A percentile compares a stretch with the other conserved stretches of the same genome.
Evolutionary conservation across 176 grass and related monocot genomes (phyloP).

Genomic region (Paspalum vaginatum): DNA sequence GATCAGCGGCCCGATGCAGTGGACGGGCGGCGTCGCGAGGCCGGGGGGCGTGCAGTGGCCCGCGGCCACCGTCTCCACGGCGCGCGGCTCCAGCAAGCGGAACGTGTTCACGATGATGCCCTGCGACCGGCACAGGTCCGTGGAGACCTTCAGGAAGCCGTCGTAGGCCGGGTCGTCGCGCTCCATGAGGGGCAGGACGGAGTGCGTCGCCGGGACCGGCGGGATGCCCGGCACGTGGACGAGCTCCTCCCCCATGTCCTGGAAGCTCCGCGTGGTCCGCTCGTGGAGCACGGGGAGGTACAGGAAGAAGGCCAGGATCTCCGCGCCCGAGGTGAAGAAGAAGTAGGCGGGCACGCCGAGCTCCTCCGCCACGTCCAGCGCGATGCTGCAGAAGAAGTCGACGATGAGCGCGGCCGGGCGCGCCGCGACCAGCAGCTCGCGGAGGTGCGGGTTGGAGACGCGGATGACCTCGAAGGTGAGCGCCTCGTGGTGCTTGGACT

Average conservation of each 20-base stretch:
- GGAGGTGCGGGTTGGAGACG: conserved; percentile 46
- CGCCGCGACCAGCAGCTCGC: conserved; percentile 36
- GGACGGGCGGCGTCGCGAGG: conserved; percentile 18
- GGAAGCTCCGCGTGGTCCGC: not conserved
- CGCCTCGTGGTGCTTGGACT: conserved; percentile 43
- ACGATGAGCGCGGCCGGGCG: conserved; percentile 48
- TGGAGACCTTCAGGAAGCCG: not conserved
- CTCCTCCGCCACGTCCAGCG: conserved; percentile 50
- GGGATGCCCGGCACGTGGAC: conserved; percentile 41
- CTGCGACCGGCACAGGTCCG: not conserved
- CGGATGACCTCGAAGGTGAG: conserved; percentile 48
- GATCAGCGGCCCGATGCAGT: conserved; percentile 70
- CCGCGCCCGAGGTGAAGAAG: conserved; percentile 60
- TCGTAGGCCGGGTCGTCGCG: conserved; percentile 53
- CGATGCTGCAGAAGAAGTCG: conserved; percentile 59
- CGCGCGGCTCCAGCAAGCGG: conserved; percentile 50
- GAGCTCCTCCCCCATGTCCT: conserved; percentile 32
- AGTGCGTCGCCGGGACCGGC: conserved; percentile 52
- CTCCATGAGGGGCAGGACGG: conserved; percentile 47
- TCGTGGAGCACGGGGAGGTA: conserved; percentile 35
- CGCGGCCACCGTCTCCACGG: conserved; percentile 33
- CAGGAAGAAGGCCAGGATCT: conserved; percentile 38
- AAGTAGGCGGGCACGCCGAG: conserved; percentile 55
- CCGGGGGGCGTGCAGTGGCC: conserved; percentile 43
- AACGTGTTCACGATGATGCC: conserved; percentile 76